Evolutionary conservation across 495 filamentous ascomycete species (phyloP).

Genomic region (Xylaria flabelliformis): DNA sequence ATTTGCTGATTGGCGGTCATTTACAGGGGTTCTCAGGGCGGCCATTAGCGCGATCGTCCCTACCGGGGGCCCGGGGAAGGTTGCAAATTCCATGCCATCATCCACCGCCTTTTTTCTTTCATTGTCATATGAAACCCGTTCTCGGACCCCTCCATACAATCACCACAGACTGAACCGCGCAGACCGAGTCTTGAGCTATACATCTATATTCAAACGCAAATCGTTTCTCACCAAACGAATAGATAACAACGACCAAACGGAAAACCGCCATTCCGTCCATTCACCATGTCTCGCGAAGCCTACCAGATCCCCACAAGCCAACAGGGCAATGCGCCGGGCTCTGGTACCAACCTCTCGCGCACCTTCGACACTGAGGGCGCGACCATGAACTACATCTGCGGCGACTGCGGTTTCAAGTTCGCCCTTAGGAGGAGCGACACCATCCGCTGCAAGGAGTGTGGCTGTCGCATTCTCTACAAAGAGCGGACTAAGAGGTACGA

Average conservation of each 20-base stretch:
- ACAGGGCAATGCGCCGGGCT: conserved; percentile 37
- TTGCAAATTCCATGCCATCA: conserved; percentile 6
- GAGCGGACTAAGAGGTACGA: conserved; percentile 93
- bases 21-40: conserved; percentile 2
- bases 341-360: conserved; percentile 36
- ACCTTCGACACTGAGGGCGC: conserved; percentile 44
- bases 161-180: not conserved
- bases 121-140: not conserved
- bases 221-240: not conserved
- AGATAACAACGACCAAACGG: not conserved
- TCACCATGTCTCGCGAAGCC: conserved; percentile 63
- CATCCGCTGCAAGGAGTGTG: conserved; percentile 95
- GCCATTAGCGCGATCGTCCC: not conserved
- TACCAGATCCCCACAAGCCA: conserved; percentile 62
- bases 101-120: conserved; percentile 29
- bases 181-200: not conserved
- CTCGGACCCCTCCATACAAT: not conserved
- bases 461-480: conserved; percentile 96
- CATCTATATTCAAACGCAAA: not conserved
- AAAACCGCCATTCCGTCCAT: not conserved
- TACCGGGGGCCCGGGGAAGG: not conserved
- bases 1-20: conserved; percentile 6
- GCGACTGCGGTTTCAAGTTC: conserved; percentile 87
- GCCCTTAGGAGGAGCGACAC: conserved; percentile 81
- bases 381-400: conserved; percentile 85